A percentile compares a stretch with the other conserved stretches of the same genome.
Evolutionary conservation across 495 filamentous ascomycete species (phyloP).

Genomic region (Astrothelium subdiscretum): DNA sequence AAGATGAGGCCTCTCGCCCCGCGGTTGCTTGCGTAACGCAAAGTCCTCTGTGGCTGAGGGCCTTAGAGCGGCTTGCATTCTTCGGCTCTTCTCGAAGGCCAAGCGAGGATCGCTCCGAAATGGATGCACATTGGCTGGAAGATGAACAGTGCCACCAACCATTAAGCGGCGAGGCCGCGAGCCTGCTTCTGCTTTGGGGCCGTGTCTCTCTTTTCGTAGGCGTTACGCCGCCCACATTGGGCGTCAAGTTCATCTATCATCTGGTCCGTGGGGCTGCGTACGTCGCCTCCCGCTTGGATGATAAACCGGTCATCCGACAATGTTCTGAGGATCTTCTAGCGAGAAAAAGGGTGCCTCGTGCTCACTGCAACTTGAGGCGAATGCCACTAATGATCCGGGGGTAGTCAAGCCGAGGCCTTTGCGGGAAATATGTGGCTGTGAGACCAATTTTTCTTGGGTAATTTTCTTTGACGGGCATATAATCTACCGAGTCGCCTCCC

Average conservation of each 20-base stretch:
- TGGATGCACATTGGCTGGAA: not conserved
- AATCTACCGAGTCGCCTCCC: not conserved
- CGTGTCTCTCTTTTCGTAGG: not conserved
- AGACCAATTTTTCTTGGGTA: not conserved
- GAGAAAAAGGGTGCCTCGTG: not conserved
- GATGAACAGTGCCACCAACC: slow-evolving; percentile 1
- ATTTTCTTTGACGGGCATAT: not conserved
- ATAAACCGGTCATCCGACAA: not conserved
- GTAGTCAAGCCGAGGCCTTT: not conserved
- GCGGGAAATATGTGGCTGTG: not conserved
- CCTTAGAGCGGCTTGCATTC: not conserved
- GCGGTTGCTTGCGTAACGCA: not conserved
- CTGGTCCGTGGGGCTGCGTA: not conserved
- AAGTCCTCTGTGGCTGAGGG: not conserved
- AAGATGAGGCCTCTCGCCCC: not conserved
- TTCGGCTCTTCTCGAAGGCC: not conserved
- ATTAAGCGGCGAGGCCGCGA: not conserved
- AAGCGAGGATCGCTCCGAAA: not conserved
- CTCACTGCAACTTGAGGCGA: not conserved
- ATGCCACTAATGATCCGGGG: not conserved
- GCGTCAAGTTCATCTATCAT: not conserved
- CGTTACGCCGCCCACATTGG: not conserved
- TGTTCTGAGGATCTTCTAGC: not conserved
- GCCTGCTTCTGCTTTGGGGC: not conserved
- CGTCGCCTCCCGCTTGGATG: not conserved